A percentile compares a stretch with the other conserved stretches of the same genome.
Evolutionary conservation across 208 protist genomes (phyloP).

Genomic region (Wallacemonas rigidus): DNA sequence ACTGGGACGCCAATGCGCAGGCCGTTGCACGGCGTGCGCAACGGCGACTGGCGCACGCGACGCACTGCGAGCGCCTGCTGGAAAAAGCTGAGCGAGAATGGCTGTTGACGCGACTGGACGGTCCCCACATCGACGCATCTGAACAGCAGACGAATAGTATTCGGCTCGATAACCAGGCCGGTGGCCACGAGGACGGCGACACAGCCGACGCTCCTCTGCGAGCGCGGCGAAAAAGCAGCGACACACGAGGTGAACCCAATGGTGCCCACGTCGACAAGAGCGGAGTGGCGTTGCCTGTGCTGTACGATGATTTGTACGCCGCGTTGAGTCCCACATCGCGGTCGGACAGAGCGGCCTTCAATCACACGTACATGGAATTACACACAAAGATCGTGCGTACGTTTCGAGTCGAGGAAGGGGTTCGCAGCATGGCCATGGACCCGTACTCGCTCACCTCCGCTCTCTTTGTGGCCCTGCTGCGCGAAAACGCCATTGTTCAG

Average conservation of each 20-base stretch:
- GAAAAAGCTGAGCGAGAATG: conserved; percentile 14
- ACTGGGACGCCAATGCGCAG: conserved; percentile 15
- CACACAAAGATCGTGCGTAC: conserved; percentile 28
- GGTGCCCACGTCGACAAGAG: not conserved
- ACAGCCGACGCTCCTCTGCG: not conserved
- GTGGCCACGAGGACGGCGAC: not conserved
- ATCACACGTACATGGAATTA: conserved; percentile 31
- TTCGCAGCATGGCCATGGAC: conserved; percentile 53
- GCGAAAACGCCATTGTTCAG: conserved; percentile 57
- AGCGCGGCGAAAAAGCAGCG: not conserved
- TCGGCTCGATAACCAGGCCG: not conserved
- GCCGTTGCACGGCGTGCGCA: conserved; percentile 10
- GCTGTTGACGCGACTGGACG: not conserved
- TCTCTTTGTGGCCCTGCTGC: conserved; percentile 63
- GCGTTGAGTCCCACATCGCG: conserved; percentile 15
- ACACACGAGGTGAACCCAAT: not conserved
- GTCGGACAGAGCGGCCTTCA: conserved; percentile 24
- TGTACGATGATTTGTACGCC: conserved; percentile 15
- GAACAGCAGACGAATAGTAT: too few species aligned
- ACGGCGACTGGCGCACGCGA: conserved; percentile 4
- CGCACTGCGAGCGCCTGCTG: not conserved
- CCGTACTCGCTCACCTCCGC: conserved; percentile 17
- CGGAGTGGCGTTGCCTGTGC: not conserved
- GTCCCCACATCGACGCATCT: too few species aligned
- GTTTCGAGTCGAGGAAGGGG: conserved; percentile 54